These are phyloP conservation scores for Cinnamomum chago DNA, from an alignment of 164 flowering plant genomes.

Conservation along the genomic window DNA sequence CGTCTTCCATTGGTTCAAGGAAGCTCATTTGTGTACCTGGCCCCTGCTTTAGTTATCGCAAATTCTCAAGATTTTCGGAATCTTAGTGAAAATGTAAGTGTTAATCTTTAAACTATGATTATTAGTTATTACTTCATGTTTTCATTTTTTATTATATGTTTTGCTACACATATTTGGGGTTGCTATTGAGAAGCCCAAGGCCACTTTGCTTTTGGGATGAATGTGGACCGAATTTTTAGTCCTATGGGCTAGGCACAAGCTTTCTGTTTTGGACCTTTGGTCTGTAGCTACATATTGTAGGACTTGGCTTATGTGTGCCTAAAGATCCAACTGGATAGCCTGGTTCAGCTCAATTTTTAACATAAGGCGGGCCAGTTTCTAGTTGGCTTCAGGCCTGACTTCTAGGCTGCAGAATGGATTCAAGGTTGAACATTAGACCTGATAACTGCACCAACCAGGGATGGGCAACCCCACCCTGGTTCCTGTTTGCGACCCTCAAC, in stretches of 20 bases:
- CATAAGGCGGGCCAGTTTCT: too few relatives aligned
- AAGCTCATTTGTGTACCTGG: slow-evolving; percentile 85
- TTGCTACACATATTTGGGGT: neutral
- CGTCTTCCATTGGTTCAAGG: slow-evolving; percentile 96
- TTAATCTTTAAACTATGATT: neutral
- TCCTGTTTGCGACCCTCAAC: too few relatives aligned
- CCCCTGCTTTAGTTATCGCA: slow-evolving; percentile 80
- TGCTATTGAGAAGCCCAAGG: neutral
- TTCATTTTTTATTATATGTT: neutral
- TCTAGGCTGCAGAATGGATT: too few relatives aligned
- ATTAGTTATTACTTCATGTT: neutral
- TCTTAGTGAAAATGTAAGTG: slow-evolving; percentile 80
- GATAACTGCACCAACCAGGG: too few relatives aligned
- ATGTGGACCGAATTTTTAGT: neutral
- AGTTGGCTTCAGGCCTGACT: too few relatives aligned
- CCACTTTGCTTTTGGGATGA: neutral
- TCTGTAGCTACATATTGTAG: neutral
- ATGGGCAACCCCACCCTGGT: too few relatives aligned
- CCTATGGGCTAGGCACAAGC: neutral
- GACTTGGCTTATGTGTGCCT: too few relatives aligned
- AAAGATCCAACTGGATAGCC: too few relatives aligned
- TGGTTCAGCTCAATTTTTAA: too few relatives aligned
- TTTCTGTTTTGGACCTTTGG: neutral
- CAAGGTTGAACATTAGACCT: too few relatives aligned
- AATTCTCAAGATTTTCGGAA: slow-evolving; percentile 72